These are phyloP conservation scores for Xylaria sp. DNA, from an alignment of 2,329 filamentous ascomycete genomes.

Conservation along the genomic window DNA sequence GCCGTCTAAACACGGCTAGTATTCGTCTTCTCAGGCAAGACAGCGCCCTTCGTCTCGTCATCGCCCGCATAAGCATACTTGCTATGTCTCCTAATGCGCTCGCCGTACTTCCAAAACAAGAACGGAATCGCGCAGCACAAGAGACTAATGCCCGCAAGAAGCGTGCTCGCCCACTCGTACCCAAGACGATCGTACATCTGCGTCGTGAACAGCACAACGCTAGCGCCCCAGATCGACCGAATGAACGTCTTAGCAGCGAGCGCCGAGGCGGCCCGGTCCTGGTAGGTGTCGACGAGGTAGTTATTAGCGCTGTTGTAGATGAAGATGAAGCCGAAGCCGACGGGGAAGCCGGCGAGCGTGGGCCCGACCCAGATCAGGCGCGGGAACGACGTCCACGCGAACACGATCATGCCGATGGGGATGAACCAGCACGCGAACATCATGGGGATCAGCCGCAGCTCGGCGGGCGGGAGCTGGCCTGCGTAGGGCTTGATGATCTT, in stretches of 20 bases:
- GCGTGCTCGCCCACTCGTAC: conserved; percentile 78
- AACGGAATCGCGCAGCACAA: conserved; percentile 86
- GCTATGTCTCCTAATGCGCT: conserved; percentile 73
- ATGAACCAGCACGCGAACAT: conserved; percentile 80
- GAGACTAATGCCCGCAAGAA: conserved; percentile 79
- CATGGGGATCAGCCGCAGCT: conserved; percentile 84
- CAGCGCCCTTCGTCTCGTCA: conserved; percentile 50
- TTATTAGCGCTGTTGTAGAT: conserved; percentile 83
- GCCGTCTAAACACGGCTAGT: conserved; percentile 34
- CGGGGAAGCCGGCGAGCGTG: conserved; percentile 74
- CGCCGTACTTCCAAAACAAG: conserved; percentile 82
- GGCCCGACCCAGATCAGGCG: conserved; percentile 77
- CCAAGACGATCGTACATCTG: conserved; percentile 82
- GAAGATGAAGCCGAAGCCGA: conserved; percentile 86
- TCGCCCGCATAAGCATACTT: conserved; percentile 78
- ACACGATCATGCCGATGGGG: conserved; percentile 68
- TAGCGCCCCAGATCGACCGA: conserved; percentile 83
- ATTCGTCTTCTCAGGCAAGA: conserved; percentile 37
- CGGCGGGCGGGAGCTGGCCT: conserved; percentile 71
- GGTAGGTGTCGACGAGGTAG: conserved; percentile 73
- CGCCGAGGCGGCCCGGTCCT: conserved; percentile 81
- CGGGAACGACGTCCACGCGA: conserved; percentile 72
- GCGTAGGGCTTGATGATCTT: conserved; percentile 46
- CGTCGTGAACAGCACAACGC: conserved; percentile 79
- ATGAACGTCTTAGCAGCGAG: conserved; percentile 85